Base-by-base conservation (phyloP, 2,329 filamentous ascomycete species). In the Paecilomyces sp. region DNA sequence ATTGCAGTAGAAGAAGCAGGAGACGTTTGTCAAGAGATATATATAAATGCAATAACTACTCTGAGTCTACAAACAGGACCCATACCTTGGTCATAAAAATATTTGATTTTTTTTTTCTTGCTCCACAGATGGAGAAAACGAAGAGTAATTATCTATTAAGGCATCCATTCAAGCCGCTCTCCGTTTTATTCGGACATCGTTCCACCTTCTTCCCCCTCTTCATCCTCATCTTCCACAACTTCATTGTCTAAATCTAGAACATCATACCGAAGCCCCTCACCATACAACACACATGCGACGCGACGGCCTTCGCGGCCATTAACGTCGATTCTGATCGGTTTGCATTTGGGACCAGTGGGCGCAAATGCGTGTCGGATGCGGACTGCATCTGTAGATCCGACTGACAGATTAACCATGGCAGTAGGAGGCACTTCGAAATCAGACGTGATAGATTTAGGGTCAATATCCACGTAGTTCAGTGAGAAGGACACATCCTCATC, bases 261-360 rank as follows among this genome's bases (percentile, higher is more conserved):
- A 55, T 80, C 76, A 70, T 84, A 86, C 61, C 81, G 78, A 67
- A 80, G 75, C 36, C 75, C 71, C 66, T 83, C 80, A 30, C 80
- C 76, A 53, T 83, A 84, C 61, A 86, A 67, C 30, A 86, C 80
- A 57, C 83, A 79, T 22, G 83, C 74, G 2, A 81, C 79, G 60
- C 82, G 71, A 63, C 83, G 74, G 0, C 79, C 80, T 59, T 79
- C 79, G 11, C 83, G 73, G 22, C 83, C 84, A 65, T 86, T 86
- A 2, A 85, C 79, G 34, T 83, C 75, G 6, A 87, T 63, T 59
- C 73, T 74, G 24, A 79, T 60, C 0, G 84, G 83, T 51, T 70
- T 74, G 60, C 70, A 63, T 50, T 84, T 84, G 6, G 73, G 68
- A 1, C 74, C 75, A 57, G 75, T 68, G 3, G 68, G 57, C 3